Evolutionary conservation across 176 grass and related monocot genomes (phyloP), one percentile per base, ranked within the genome.

Genomic region (Triticum urartu): DNA sequence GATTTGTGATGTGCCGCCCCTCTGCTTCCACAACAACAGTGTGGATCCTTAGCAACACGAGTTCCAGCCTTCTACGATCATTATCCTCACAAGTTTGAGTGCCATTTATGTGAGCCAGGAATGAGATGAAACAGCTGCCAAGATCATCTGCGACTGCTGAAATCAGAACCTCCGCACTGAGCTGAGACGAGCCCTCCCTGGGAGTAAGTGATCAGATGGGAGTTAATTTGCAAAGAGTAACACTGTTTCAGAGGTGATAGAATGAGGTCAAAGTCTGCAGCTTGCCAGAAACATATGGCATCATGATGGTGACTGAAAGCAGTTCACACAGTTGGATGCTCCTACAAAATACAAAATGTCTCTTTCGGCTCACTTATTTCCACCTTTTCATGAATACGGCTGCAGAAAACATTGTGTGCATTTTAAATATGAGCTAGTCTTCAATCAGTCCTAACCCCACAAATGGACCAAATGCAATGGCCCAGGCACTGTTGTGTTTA

Each of bases 1-100:
- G 26, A 48, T 79, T 79, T 65, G 39, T 64, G 56, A 84, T 72
- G 40, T 26, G 5, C 17, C 75, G 42, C 5, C 66, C 56, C 14
- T 79, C 81, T 54, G 67, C 75, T 13, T 84, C 87, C 56, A 80
- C 87, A 4, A 84, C 75, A 61, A 89, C 13, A 7, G 67, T 80
- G 47, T 42, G 59, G 12, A 58, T 64, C 67, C 87, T 89, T 4
- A 66, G 32, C 82, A 89, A 74, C 39, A 85, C 11, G 0, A 14
- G 43, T 22, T 84, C 48, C 81, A 89, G 26, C 5, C 87, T 80
- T 66, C 3, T 35, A 4, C 45, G 9, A 72, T 85, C 76, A 26
- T 75, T 33, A 61, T 75, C 68, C 14, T 58, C 11, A 24, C 14
- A 73, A 65, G 9, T 79, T 22, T 3, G 67, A 35, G 75, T 24